Base-by-base conservation (phyloP, 768 basidiomycete genomes). In the Dioszegia crocea region DNA sequence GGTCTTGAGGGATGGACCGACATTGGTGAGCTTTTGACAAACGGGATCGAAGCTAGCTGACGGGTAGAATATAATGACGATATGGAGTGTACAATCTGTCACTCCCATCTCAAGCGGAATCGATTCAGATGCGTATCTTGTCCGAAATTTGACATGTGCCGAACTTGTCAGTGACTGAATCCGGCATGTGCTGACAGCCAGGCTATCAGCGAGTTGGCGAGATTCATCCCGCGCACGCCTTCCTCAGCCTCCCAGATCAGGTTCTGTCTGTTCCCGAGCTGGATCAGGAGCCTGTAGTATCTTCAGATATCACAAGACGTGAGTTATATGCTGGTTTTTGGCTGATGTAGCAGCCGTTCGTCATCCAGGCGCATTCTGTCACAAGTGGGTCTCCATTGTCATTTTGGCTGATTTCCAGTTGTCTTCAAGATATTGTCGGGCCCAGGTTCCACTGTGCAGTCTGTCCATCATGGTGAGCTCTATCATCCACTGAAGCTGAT, bases 361-460 rank as follows among this genome's bases (percentile, higher is more conserved):
- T 11, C 91, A 93, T 69, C 84, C 83, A 1, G 90, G 86, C 11
- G 87, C 90, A 21, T 88, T 86, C 72, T 96, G 91, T 71, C 82
- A 86, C 62, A 88, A 93, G 90, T 92, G 78, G 69, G 89, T 81
- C 6, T 24, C 19, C 50, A 17, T 29, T 17, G 16, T 21, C 31
- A 9, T 1, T 47, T 8, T 23, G 19, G 21, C 43, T 43, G 24
- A 59, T 40, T 12, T 19, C 51, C 66, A 92, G 92, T 66, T 97
- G 92, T 73, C 78, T 88, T 59, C 85, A 86, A 64, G 90, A 91
- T 64, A 93, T 97, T 62, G 83, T 93, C 24, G 93, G 93, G 17
- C 89, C 91, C 16, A 83, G 89, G 3, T 96, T 91, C 77, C 93
- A 91, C 68, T 97, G 93, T 68, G 88, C 89, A 10, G 85, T 89